Evolutionary conservation across 2,329 filamentous ascomycete species (phyloP).

Genomic region (Pestalotiopsis sp.): DNA sequence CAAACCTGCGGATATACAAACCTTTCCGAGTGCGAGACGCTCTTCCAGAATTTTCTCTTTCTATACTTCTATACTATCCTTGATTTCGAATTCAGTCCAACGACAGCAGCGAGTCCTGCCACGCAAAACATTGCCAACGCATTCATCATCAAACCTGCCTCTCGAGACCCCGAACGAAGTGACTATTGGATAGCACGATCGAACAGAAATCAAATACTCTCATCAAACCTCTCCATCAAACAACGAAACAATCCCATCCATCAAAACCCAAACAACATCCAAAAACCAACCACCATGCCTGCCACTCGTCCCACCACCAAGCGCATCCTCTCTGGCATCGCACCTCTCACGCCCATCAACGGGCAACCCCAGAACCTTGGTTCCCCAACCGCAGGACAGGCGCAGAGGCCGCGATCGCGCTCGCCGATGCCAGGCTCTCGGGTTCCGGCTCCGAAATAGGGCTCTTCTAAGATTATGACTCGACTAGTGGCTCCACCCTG

Average conservation of each 20-base stretch:
- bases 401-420: constrained; percentile 6
- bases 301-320: constrained; percentile 4
- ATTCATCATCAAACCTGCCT: neutral
- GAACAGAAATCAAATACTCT: neutral
- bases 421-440: constrained; percentile 9
- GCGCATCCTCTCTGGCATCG: constrained; percentile 10
- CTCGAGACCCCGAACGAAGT: neutral
- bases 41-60: neutral
- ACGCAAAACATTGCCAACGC: neutral
- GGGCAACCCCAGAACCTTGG: neutral
- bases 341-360: constrained; percentile 11
- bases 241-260: neutral
- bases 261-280: neutral
- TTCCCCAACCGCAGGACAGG: neutral
- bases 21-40: constrained; percentile 2
- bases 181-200: neutral
- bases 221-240: neutral
- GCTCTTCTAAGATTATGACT: neutral
- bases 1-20: neutral
- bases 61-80: constrained; percentile 6
- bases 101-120: constrained; percentile 8
- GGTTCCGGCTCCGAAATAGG: constrained; percentile 11
- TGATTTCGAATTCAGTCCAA: neutral
- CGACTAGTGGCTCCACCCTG: neutral
- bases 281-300: neutral